phyloP scores from a whole-genome alignment of 176 grass and related monocot species.

The Oryza longistaminata region DNA sequence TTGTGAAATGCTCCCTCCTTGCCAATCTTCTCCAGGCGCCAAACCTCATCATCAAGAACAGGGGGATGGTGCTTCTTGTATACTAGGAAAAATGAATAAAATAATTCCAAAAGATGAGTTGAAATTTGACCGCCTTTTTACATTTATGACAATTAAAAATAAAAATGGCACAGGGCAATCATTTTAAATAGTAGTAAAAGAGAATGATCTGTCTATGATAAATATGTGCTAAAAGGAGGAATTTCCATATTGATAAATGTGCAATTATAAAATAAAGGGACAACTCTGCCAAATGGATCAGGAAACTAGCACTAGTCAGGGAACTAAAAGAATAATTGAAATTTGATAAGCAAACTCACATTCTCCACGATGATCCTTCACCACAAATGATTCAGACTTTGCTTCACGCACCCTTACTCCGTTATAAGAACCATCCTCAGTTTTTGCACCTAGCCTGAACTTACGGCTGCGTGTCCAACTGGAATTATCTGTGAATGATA shows the following conservation, averaged over 20 bases:
- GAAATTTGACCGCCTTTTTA: no score
- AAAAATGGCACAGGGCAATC: no score
- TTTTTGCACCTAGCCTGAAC: slow-evolving; percentile 88
- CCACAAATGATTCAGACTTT: slow-evolving; percentile 77
- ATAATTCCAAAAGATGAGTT: no score
- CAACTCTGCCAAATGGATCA: neutral
- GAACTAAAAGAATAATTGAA: slow-evolving; percentile 31
- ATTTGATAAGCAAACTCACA: slow-evolving; percentile 58
- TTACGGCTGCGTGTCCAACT: slow-evolving; percentile 94
- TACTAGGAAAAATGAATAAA: slow-evolving; percentile 46
- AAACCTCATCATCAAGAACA: slow-evolving; percentile 80
- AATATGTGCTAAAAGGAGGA: neutral
- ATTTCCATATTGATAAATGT: neutral
- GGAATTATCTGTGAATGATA: slow-evolving; percentile 94
- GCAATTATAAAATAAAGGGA: slow-evolving; percentile 19
- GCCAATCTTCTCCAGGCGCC: slow-evolving; percentile 97
- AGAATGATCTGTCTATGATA: neutral
- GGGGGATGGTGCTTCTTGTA: slow-evolving; percentile 99
- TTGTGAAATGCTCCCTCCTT: slow-evolving; percentile 98
- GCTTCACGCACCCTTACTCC: slow-evolving; percentile 80
- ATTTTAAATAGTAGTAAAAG: no score
- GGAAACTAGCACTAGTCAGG: slow-evolving; percentile 19
- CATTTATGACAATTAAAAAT: no score
- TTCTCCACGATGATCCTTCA: slow-evolving; percentile 98
- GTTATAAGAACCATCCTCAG: slow-evolving; percentile 69